Base-by-base conservation (phyloP, 2,329 filamentous ascomycete genomes). In the Hymenoscyphus scutula region DNA sequence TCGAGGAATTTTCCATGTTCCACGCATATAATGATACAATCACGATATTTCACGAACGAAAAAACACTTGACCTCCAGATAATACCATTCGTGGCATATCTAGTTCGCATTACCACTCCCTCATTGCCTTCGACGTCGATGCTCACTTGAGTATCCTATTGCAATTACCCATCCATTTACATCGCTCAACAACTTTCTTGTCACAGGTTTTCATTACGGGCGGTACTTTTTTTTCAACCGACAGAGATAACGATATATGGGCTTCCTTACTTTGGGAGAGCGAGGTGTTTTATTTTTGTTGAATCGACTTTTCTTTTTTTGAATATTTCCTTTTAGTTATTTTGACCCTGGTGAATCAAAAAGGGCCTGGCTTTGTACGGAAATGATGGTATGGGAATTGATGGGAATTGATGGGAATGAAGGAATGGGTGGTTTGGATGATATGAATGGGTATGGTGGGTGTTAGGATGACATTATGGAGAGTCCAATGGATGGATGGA, bases 1-100 rank as follows among this genome's bases (percentile, higher is more conserved):
- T 27, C 53, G 30, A 27, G 56, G 37, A n/a, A 38, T 17, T 45
- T 25, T 53, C 25, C 2, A 53, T 32, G 38, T 48, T 48, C 41
- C 41, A 48, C 41, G 41, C 41, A 57, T 53, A 57, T 57, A 34
- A 57, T 23, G 55, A 57, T 57, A 37, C 30, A 19, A 41, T 57
- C 11, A 57, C 32, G 55, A 57, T 34, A 57, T 41, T 51, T 55
- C n/a, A 48, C 41, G 41, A 48, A 48, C 23, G 41, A 48, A 48
- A 45, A 48, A 48, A 48, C 15, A 5, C 19, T 48, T 48, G 41
- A n/a, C 41, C 41, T 48, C 41, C 41, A 25, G n/a, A n/a, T n/a
- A 8, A 48, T 23, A 25, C 41, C 41, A 48, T 19, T n/a, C 10
- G 41, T 48, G 41, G 41, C 19, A 10, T 8, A 25, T 48, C 23